These are phyloP conservation scores for Suillus brevipes DNA, from an alignment of 768 basidiomycete species.

Conservation along the genomic window DNA sequence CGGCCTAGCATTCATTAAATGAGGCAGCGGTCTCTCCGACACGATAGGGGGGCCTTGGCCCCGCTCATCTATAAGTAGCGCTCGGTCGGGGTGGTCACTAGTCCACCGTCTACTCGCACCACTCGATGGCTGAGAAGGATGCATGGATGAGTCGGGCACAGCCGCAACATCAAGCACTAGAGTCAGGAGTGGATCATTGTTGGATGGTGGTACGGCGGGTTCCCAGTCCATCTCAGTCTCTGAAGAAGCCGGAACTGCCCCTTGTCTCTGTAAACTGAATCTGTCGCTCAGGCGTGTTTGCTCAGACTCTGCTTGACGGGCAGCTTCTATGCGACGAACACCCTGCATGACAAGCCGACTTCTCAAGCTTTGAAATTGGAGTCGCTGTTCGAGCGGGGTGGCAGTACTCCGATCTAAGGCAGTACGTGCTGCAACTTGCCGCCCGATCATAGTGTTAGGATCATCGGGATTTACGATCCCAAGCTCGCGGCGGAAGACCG, in stretches of 20 bases:
- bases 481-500: constrained; percentile 20
- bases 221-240: constrained; percentile 6
- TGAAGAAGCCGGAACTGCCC: not conserved
- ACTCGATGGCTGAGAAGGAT: constrained; percentile 1
- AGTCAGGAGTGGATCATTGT: not conserved
- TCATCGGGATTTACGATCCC: constrained; percentile 27
- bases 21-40: not conserved
- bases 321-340: constrained; percentile 25
- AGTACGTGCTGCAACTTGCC: constrained; percentile 34
- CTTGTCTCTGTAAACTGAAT: not conserved
- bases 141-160: not conserved
- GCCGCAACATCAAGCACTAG: not conserved
- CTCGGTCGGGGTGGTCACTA: not conserved
- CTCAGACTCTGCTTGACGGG: constrained; percentile 9
- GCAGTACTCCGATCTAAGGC: constrained; percentile 21
- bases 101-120: not conserved
- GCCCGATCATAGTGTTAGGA: constrained; percentile 35
- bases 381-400: constrained; percentile 28
- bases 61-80: not conserved
- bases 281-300: not conserved
- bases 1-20: not conserved
- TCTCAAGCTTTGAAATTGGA: constrained; percentile 32
- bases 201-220: not conserved
- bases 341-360: constrained; percentile 24
- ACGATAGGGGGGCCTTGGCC: not conserved